phyloP scores from a whole-genome alignment of 2,329 filamentous ascomycete genomes.

The Colletotrichum lini region DNA sequence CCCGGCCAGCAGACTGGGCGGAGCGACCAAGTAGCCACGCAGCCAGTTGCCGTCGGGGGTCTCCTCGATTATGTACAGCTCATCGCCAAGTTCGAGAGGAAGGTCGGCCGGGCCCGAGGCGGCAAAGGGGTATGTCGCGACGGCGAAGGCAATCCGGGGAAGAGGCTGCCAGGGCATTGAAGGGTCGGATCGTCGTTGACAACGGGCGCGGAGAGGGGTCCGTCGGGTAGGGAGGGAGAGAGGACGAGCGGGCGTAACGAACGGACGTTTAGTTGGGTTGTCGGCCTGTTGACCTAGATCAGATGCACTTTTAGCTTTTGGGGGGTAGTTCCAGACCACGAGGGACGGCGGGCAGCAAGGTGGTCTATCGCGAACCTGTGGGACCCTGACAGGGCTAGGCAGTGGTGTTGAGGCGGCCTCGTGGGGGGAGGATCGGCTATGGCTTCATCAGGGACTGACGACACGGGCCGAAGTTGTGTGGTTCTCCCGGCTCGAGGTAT shows the following conservation, averaged over 20 bases:
- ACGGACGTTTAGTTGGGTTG: neutral
- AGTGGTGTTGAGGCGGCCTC: slow-evolving; percentile 39
- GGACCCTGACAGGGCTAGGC: slow-evolving; percentile 38
- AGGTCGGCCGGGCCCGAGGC: slow-evolving; percentile 90
- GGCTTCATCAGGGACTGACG: slow-evolving; percentile 41
- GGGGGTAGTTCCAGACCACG: neutral
- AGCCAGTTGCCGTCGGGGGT: slow-evolving; percentile 94
- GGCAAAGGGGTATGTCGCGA: slow-evolving; percentile 94
- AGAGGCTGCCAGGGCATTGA: slow-evolving; percentile 97
- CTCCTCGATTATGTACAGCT: slow-evolving; percentile 98
- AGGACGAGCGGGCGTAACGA: neutral
- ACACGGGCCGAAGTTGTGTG: slow-evolving; percentile 21
- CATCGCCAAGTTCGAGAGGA: slow-evolving; percentile 96
- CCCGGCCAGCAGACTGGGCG: slow-evolving; percentile 91
- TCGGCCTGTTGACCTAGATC: slow-evolving; percentile 3
- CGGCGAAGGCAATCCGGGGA: slow-evolving; percentile 96
- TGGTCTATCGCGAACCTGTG: slow-evolving; percentile 35
- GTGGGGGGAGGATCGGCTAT: slow-evolving; percentile 39
- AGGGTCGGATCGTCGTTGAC: slow-evolving; percentile 38
- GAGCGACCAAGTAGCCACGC: slow-evolving; percentile 94
- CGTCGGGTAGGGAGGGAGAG: slow-evolving; percentile 2
- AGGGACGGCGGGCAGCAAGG: slow-evolving; percentile 2
- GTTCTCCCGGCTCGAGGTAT: neutral
- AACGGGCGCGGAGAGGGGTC: slow-evolving; percentile 16
- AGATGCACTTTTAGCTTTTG: slow-evolving; percentile 3